These are phyloP conservation scores for Priceomyces medius DNA, from an alignment of 805 yeast species.

Conservation along the genomic window DNA sequence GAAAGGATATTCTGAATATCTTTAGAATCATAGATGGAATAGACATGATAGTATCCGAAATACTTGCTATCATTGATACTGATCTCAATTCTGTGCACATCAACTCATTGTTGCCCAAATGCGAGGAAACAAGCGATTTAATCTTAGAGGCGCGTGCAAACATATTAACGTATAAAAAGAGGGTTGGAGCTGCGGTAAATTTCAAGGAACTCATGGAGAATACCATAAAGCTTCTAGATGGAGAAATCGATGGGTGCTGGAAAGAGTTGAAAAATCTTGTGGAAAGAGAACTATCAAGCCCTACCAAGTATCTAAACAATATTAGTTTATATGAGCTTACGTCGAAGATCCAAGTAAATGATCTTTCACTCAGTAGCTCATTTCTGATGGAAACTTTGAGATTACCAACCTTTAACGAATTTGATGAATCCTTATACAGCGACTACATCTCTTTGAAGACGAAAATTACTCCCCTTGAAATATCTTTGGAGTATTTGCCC, in stretches of 20 bases:
- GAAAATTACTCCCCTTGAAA: constrained; percentile 50
- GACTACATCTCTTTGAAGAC: constrained; percentile 43
- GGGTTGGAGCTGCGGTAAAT: constrained; percentile 26
- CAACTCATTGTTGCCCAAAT: constrained; percentile 18
- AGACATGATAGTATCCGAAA: constrained; percentile 24
- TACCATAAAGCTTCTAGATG: constrained; percentile 21
- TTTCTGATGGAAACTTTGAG: constrained; percentile 18
- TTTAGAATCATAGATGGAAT: constrained; percentile 19
- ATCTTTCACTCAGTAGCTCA: constrained; percentile 11
- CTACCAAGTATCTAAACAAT: constrained; percentile 14
- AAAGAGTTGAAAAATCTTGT: constrained; percentile 15
- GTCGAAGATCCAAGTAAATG: constrained; percentile 22
- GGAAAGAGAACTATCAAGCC: constrained; percentile 19
- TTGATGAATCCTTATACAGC: constrained; percentile 35
- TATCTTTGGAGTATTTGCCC: constrained; percentile 53
- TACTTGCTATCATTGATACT: constrained; percentile 11
- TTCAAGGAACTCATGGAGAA: constrained; percentile 26
- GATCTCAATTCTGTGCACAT: constrained; percentile 3
- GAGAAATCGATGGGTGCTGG: constrained; percentile 27
- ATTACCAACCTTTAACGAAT: constrained; percentile 31
- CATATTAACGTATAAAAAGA: constrained; percentile 19
- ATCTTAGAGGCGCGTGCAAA: constrained; percentile 25
- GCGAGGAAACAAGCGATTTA: constrained; percentile 26
- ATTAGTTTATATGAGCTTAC: constrained; percentile 19
- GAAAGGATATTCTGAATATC: constrained; percentile 17